Evolutionary conservation across 2,329 filamentous ascomycete species (phyloP).

Genomic region (Talaromyces sp.): DNA sequence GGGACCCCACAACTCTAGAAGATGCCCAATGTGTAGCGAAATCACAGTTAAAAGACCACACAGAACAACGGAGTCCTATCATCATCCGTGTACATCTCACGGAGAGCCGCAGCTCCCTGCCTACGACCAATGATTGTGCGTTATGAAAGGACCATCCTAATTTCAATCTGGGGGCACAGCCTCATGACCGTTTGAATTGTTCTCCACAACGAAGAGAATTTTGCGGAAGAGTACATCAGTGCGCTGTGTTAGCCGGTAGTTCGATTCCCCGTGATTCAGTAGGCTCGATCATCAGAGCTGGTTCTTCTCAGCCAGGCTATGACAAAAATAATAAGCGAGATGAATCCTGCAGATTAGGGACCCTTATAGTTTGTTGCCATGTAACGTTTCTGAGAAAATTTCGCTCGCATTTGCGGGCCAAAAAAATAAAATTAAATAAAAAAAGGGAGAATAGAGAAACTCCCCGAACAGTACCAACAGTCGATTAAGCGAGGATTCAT

Average conservation of each 20-base stretch:
- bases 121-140: neutral
- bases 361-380: neutral
- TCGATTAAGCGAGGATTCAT: neutral
- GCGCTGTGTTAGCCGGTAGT: neutral
- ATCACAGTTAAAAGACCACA: neutral
- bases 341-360: neutral
- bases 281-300: neutral
- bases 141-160: neutral
- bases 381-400: neutral
- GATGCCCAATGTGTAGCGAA: neutral
- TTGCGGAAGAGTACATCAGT: neutral
- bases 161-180: neutral
- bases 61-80: neutral
- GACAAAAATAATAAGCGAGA: neutral
- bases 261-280: neutral
- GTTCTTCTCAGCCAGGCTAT: neutral
- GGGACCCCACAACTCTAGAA: neutral
- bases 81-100: neutral
- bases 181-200: neutral
- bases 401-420: neutral
- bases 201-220: neutral
- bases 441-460: neutral
- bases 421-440: neutral
- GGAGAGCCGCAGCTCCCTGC: neutral
- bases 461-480: neutral